Conservation (phyloP, 2,329 filamentous ascomycete genomes). For the Penicillium sp. region DNA sequence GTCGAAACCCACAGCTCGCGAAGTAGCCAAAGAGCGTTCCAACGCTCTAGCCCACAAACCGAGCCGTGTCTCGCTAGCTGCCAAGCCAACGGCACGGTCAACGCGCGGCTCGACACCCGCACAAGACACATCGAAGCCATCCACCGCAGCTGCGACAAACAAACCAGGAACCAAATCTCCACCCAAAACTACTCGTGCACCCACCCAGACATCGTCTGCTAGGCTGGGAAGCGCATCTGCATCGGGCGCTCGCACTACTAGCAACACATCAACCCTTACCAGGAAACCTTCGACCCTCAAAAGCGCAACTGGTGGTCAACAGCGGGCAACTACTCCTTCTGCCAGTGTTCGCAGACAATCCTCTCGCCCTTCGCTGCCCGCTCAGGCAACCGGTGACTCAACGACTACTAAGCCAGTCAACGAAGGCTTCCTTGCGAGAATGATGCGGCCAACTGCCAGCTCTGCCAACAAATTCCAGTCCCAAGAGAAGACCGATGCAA, state of each 20-base stretch:
- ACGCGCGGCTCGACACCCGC: conserved; percentile 31
- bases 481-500: conserved; percentile 46
- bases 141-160: conserved; percentile 21
- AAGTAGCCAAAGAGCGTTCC: conserved; percentile 30
- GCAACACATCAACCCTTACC: conserved; percentile 26
- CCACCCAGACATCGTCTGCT: conserved; percentile 41
- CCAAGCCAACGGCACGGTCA: conserved; percentile 29
- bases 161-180: conserved; percentile 41
- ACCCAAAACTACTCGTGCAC: conserved; percentile 39
- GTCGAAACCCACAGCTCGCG: conserved; percentile 29
- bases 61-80: conserved; percentile 32
- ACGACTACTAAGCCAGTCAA: conserved; percentile 39
- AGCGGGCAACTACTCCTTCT: conserved; percentile 25
- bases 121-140: conserved; percentile 27
- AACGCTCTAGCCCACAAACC: conserved; percentile 31
- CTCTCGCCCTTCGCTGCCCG: conserved; percentile 32
- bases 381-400: conserved; percentile 29
- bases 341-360: conserved; percentile 31
- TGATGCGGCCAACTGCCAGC: conserved; percentile 52
- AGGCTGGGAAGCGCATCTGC: conserved; percentile 27
- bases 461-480: conserved; percentile 49
- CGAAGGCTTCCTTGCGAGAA: conserved; percentile 48
- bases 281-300: conserved; percentile 40
- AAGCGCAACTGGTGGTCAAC: conserved; percentile 21
- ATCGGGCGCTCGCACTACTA: conserved; percentile 28